Evolutionary conservation across 768 basidiomycete genomes (phyloP).

Genomic region (Tremella fuciformis): DNA sequence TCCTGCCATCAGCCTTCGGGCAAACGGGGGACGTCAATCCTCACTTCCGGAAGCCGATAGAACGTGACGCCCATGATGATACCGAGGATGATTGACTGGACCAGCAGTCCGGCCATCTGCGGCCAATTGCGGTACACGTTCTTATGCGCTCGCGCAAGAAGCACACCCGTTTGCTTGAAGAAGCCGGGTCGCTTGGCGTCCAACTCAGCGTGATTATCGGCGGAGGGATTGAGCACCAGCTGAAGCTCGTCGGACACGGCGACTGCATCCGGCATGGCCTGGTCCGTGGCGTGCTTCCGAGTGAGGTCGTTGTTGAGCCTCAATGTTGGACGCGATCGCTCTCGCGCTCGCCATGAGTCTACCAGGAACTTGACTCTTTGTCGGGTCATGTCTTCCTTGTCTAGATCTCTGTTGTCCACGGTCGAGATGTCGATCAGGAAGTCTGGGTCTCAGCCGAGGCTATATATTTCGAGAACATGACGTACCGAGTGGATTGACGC

Average conservation of each 20-base stretch:
- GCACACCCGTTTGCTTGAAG: conserved; percentile 37
- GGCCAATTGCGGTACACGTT: conserved; percentile 49
- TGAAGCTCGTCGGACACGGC: conserved; percentile 2
- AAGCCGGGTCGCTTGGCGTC: conserved; percentile 33
- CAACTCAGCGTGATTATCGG: conserved; percentile 19
- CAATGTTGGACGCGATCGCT: neutral
- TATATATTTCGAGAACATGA: neutral
- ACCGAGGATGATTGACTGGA: conserved; percentile 37
- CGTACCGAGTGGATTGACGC: conserved; percentile 55
- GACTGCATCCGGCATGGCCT: neutral
- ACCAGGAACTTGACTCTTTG: conserved; percentile 52
- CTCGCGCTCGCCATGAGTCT: conserved; percentile 51
- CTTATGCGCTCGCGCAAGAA: conserved; percentile 39
- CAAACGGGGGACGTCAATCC: conserved; percentile 5
- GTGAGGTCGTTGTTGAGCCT: neutral
- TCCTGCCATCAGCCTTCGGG: conserved; percentile 22
- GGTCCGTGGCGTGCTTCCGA: neutral
- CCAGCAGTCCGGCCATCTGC: conserved; percentile 28
- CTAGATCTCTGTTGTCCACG: conserved; percentile 54
- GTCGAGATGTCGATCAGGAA: conserved; percentile 55
- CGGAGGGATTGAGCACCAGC: neutral
- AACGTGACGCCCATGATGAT: conserved; percentile 54
- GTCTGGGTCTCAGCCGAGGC: conserved; percentile 29
- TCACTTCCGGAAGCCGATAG: conserved; percentile 50
- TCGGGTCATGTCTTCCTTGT: conserved; percentile 51